Evolutionary conservation across 1,139 yeast genomes (phyloP), one percentile per base, ranked within the genome.

Genomic region (Debaryomyces subglobosus): DNA sequence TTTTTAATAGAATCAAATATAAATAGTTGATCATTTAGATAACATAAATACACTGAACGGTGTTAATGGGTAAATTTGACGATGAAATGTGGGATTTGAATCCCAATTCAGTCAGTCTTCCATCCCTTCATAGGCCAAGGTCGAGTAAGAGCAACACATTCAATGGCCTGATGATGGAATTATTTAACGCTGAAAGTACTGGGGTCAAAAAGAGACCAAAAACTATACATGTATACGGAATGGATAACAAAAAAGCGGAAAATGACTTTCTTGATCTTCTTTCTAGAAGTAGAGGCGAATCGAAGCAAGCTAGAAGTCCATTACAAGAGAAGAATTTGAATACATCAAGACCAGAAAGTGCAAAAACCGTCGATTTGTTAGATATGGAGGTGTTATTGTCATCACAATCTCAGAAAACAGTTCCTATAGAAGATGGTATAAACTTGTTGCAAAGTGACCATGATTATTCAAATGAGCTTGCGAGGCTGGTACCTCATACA

Each of bases 261-360:
- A 35, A 21, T 12, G 55, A 52, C 29, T 49, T 51, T 36, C 20
- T 52, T n/a, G 53, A 52, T 35, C 38, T 52, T 10, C 37, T 52
- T 10, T 45, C 51, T 12, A 32, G 51, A 29, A 33, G 47, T 24
- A 42, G 34, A 20, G 25, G 23, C n/a, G 32, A 15, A 32, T 25
- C 34, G 18, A 16, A 32, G 27, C 23, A 32, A 5, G 41, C 21
- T n/a, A 23, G 37, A 20, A 4, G 16, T 18, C 36, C 43, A n/a
- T 18, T 37, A 25, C 46, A 43, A 25, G 44, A 42, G 20, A 29
- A 16, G 29, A 39, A 36, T 29, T 15, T 25, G 9, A 39, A 25
- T n/a, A 12, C 43, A 27, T n/a, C 24, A 18, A 23, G 24, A 4
- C 13, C 48, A 18, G 38, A 38, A 21, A 30, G 29, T 30, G 15